Evolutionary conservation across 2,329 filamentous ascomycete species (phyloP).

Genomic region (Endoconidiophora polonica): DNA sequence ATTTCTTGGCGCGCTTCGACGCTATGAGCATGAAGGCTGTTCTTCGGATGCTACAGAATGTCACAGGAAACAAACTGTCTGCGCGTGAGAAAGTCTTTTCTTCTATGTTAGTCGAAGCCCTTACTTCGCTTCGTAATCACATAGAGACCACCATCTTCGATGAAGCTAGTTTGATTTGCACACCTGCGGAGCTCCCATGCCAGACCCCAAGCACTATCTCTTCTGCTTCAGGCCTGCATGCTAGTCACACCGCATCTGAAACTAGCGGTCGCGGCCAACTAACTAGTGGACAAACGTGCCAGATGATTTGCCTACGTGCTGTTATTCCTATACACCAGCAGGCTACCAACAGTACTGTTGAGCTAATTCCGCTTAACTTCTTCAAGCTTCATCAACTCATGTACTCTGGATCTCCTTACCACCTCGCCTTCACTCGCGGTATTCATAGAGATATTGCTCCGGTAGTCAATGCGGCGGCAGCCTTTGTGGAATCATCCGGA

Average conservation of each 20-base stretch:
- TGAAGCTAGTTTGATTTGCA: conserved; percentile 28
- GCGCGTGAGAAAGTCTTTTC: conserved; percentile 29
- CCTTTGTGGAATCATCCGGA: not conserved
- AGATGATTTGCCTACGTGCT: conserved; percentile 39
- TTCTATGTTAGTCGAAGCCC: conserved; percentile 26
- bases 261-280: not conserved
- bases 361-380: conserved; percentile 45
- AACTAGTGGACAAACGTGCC: conserved; percentile 6
- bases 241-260: not conserved
- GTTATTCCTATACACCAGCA: conserved; percentile 45
- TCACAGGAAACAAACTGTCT: conserved; percentile 21
- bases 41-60: conserved; percentile 22
- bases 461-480: conserved; percentile 21
- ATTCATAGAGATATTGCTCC: conserved; percentile 45
- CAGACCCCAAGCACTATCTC: not conserved
- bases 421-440: conserved; percentile 41
- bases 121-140: conserved; percentile 25
- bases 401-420: conserved; percentile 35
- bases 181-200: conserved; percentile 28
- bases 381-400: conserved; percentile 51
- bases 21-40: conserved; percentile 25
- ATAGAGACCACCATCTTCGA: conserved; percentile 30
- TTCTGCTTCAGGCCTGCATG: not conserved
- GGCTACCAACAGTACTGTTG: conserved; percentile 32
- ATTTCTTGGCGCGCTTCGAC: conserved; percentile 35